Evolutionary conservation across 352 stramenopile species (phyloP).

Genomic region (Lagenidium sp.): DNA sequence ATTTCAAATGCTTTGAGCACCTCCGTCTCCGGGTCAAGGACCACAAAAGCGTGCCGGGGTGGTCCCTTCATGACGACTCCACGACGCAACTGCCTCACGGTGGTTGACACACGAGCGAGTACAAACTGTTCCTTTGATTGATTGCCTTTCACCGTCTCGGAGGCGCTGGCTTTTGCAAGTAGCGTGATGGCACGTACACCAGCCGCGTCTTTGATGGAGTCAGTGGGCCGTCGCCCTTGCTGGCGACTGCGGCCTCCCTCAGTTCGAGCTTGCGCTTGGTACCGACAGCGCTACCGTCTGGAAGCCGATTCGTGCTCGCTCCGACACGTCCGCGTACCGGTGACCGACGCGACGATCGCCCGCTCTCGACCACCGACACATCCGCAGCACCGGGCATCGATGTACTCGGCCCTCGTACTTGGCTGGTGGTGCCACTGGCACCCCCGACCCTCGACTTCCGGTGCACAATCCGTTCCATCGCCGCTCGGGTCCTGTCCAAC

Average conservation of each 20-base stretch:
- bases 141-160: too few relatives aligned
- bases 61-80: conserved; percentile 38
- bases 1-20: conserved; percentile 65
- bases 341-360: too few relatives aligned
- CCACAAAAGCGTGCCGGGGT: conserved; percentile 67
- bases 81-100: conserved; percentile 1
- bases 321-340: too few relatives aligned
- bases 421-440: neutral
- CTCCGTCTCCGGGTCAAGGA: conserved; percentile 79
- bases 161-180: conserved; percentile 9
- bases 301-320: neutral
- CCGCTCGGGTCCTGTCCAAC: conserved; percentile 46
- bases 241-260: conserved; percentile 1
- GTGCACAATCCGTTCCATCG: conserved; percentile 52
- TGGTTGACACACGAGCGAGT: neutral
- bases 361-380: neutral
- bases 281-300: neutral
- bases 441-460: conserved; percentile 15
- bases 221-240: neutral
- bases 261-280: conserved; percentile 18
- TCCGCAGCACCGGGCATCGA: too few relatives aligned
- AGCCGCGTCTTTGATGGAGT: conserved; percentile 12
- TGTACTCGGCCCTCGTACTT: neutral
- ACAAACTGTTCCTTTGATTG: too few relatives aligned
- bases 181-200: conserved; percentile 15